Percentiles rank a stretch among this genome's conserved stretches.
phyloP scores from a whole-genome alignment of 2,329 filamentous ascomycete species.

The Capronia americana region DNA sequence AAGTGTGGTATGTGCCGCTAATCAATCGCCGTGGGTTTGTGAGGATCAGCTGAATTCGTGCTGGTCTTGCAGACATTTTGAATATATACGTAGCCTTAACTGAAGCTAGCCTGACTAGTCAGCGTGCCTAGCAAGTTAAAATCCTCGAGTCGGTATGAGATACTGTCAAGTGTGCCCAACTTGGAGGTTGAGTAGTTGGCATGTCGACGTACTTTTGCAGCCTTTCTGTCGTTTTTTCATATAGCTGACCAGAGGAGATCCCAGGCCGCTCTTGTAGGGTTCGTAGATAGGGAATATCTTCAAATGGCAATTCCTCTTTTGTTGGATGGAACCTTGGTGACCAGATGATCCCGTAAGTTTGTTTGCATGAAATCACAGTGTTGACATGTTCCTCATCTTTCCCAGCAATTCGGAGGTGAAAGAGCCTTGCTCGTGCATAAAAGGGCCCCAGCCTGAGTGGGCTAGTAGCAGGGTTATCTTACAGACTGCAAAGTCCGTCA shows the following conservation, averaged over 20 bases:
- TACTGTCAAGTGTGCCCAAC: too few relatives aligned
- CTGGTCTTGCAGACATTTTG: background rate
- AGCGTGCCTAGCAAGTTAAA: too few relatives aligned
- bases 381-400: conserved; percentile 5
- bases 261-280: background rate
- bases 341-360: background rate
- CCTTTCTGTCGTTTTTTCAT: background rate
- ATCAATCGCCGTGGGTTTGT: background rate
- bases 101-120: too few relatives aligned
- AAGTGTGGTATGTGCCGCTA: background rate
- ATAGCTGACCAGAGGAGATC: background rate
- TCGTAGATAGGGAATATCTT: conserved; percentile 1
- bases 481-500: conserved; percentile 39
- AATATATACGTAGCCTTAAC: too few relatives aligned
- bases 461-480: conserved; percentile 1
- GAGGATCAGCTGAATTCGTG: background rate
- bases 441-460: conserved; percentile 6
- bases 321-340: background rate
- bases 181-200: too few relatives aligned
- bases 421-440: conserved; percentile 8
- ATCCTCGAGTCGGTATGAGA: too few relatives aligned
- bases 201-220: conserved; percentile 2
- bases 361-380: background rate
- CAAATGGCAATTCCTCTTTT: background rate
- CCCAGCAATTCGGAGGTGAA: conserved; percentile 12